Percentiles rank a stretch among this genome's conserved stretches.
Evolutionary conservation across 345 rosid genomes (phyloP).

Genomic region (Citrus maxima): DNA sequence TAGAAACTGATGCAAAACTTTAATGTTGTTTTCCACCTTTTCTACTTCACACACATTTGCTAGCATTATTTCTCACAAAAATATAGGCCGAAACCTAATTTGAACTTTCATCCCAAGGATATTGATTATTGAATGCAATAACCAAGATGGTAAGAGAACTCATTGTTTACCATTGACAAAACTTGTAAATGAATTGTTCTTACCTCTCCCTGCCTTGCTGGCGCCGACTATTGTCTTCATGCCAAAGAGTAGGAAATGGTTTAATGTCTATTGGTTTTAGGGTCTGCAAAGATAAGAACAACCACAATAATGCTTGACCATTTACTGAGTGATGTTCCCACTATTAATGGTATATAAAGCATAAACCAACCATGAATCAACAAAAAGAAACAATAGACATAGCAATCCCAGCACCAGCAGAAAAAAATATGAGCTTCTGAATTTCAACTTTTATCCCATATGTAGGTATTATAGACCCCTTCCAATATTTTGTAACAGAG

Average conservation of each 20-base stretch:
- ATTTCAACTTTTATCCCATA: neutral
- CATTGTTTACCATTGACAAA: neutral
- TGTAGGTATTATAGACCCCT: neutral
- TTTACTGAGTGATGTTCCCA: neutral
- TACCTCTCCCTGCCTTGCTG: conserved; percentile 85
- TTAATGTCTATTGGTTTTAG: conserved; percentile 67
- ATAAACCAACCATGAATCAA: no score
- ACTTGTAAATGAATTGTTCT: conserved; percentile 5
- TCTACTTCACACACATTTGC: neutral
- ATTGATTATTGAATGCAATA: neutral
- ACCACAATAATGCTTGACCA: no score
- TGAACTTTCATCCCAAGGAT: neutral
- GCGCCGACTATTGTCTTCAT: conserved; percentile 80
- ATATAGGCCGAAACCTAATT: neutral
- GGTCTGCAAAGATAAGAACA: conserved; percentile 46
- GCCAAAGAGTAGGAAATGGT: conserved; percentile 87
- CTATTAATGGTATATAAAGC: neutral
- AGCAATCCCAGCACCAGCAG: neutral
- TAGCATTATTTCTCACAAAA: neutral
- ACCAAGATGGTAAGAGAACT: neutral
- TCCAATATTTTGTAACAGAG: neutral
- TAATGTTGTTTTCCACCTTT: neutral
- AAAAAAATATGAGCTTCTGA: neutral
- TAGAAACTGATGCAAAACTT: neutral
- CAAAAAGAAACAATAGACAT: neutral